Percentiles rank a stretch among this genome's conserved stretches.
Conservation (phyloP, 768 basidiomycete species). For the Suillus weaverae region DNA sequence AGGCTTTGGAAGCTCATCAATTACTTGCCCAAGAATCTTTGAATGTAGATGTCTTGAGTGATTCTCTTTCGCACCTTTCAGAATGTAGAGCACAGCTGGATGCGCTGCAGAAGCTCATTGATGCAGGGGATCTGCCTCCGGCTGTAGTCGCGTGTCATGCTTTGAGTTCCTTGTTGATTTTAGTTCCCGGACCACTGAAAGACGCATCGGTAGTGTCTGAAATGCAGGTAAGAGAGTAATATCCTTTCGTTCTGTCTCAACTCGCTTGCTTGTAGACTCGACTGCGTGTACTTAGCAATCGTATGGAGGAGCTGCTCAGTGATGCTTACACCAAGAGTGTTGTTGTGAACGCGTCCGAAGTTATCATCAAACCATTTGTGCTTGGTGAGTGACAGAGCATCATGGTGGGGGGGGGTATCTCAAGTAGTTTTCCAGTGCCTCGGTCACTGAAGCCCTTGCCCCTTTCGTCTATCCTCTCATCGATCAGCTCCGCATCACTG, state of each 20-base stretch:
- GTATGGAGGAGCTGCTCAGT: slow-evolving; percentile 68
- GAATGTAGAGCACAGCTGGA: slow-evolving; percentile 50
- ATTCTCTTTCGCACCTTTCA: slow-evolving; percentile 55
- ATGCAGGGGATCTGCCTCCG: slow-evolving; percentile 61
- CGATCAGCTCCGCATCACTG: slow-evolving; percentile 56
- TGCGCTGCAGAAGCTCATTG: slow-evolving; percentile 45
- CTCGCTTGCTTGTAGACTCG: slow-evolving; percentile 42
- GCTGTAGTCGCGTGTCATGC: slow-evolving; percentile 49
- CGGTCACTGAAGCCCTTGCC: slow-evolving; percentile 51
- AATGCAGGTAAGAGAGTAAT: slow-evolving; percentile 49
- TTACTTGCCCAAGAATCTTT: slow-evolving; percentile 60
- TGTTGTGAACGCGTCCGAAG: slow-evolving; percentile 45
- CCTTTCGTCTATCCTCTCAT: slow-evolving; percentile 56
- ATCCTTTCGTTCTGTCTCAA: slow-evolving; percentile 1
- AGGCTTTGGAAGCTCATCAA: slow-evolving; percentile 57
- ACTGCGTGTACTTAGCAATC: slow-evolving; percentile 54
- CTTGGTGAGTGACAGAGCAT: slow-evolving; percentile 43
- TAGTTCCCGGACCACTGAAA: slow-evolving; percentile 50
- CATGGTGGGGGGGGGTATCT: background rate
- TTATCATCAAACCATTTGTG: slow-evolving; percentile 54
- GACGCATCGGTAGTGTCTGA: slow-evolving; percentile 53
- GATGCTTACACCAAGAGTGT: slow-evolving; percentile 67
- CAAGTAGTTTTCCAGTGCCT: slow-evolving; percentile 44
- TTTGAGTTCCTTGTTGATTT: slow-evolving; percentile 46
- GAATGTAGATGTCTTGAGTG: slow-evolving; percentile 51